These are phyloP conservation scores for Myotisia sp. DNA, from an alignment of 2,329 filamentous ascomycete species.

Conservation along the genomic window DNA sequence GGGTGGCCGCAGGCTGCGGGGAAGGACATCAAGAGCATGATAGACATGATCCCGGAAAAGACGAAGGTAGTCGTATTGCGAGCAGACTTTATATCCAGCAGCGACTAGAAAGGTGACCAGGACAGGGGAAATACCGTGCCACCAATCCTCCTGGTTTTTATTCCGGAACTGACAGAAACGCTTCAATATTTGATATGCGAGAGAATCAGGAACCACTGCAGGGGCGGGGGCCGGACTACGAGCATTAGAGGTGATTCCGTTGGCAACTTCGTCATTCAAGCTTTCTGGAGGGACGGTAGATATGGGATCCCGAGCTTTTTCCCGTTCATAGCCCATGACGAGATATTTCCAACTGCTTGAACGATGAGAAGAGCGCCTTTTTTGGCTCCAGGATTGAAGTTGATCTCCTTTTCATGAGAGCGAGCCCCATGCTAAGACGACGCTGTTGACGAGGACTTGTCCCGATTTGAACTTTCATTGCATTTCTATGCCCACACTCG, in stretches of 20 bases:
- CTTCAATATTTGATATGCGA: not conserved
- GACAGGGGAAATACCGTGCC: not conserved
- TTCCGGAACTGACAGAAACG: not conserved
- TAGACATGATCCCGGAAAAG: constrained; percentile 1
- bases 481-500: too few species aligned
- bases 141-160: not conserved
- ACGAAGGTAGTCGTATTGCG: not conserved
- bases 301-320: constrained; percentile 1
- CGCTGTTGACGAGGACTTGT: too few species aligned
- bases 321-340: too few species aligned
- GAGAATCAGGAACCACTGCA: not conserved
- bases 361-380: too few species aligned
- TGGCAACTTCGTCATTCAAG: not conserved
- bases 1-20: not conserved
- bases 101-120: not conserved
- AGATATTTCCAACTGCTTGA: too few species aligned
- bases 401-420: too few species aligned
- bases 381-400: too few species aligned
- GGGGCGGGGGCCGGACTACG: not conserved
- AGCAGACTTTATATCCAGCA: not conserved
- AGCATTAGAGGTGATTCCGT: too few species aligned
- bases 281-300: not conserved
- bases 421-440: too few species aligned
- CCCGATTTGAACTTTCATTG: too few species aligned
- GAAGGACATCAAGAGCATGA: not conserved